phyloP scores from a whole-genome alignment of 2,329 filamentous ascomycete species.

The Colletotrichum karsti region DNA sequence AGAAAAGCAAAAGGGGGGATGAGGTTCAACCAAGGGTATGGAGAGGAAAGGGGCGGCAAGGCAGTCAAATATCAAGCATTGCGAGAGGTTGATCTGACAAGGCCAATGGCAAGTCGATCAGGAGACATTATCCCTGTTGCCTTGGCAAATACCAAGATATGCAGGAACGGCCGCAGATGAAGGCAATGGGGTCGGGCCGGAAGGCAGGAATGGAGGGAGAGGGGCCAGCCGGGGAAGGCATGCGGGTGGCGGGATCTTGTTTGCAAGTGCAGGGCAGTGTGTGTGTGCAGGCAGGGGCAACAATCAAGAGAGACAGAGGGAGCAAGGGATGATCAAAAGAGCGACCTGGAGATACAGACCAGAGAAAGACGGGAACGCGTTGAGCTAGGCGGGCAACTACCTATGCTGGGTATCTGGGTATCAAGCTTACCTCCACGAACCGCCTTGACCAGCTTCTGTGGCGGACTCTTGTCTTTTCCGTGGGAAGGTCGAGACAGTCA shows the following conservation, averaged over 20 bases:
- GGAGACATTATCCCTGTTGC: not conserved
- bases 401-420: too few species aligned
- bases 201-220: constrained; percentile 15
- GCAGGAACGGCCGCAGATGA: constrained; percentile 29
- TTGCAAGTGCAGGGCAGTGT: not conserved
- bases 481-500: not conserved
- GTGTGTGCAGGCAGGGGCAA: too few species aligned
- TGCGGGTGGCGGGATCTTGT: not conserved
- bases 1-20: not conserved
- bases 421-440: not conserved
- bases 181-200: not conserved
- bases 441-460: not conserved
- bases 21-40: not conserved
- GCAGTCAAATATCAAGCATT: constrained; percentile 20
- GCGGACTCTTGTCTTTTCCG: not conserved
- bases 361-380: not conserved
- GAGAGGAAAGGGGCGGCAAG: not conserved
- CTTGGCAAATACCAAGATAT: constrained; percentile 29
- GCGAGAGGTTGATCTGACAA: constrained; percentile 30
- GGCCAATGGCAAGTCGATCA: not conserved
- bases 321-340: not conserved
- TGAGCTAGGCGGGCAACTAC: too few species aligned
- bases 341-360: too few species aligned
- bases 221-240: not conserved
- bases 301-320: not conserved